Evolutionary conservation across 2,329 filamentous ascomycete species (phyloP).

Genomic region (Dryadomyces quercivorus): DNA sequence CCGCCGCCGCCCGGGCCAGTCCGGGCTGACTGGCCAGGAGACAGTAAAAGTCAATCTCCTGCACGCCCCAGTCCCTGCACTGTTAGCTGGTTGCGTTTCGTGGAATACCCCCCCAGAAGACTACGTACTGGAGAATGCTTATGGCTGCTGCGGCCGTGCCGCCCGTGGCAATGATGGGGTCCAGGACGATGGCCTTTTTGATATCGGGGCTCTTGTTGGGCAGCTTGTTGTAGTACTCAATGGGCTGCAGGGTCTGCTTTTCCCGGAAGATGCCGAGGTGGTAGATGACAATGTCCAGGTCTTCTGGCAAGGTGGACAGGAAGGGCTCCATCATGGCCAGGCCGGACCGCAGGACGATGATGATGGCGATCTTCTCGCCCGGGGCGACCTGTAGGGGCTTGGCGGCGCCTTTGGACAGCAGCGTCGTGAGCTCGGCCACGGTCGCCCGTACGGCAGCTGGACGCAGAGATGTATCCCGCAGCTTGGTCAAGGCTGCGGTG

Average conservation of each 20-base stretch:
- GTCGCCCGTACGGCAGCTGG: conserved; percentile 65
- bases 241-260: conserved; percentile 69
- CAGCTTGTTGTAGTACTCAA: conserved; percentile 97
- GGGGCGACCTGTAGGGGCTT: conserved; percentile 37
- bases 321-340: conserved; percentile 75
- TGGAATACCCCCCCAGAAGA: not conserved
- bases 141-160: conserved; percentile 82
- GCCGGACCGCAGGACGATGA: conserved; percentile 85
- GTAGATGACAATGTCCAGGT: conserved; percentile 62
- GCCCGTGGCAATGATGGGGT: conserved; percentile 87
- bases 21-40: conserved; percentile 63
- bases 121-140: conserved; percentile 46
- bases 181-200: conserved; percentile 61
- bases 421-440: conserved; percentile 72
- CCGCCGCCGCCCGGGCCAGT: conserved; percentile 53
- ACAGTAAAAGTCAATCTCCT: conserved; percentile 61
- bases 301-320: conserved; percentile 68
- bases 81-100: too few relatives aligned
- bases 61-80: conserved; percentile 69
- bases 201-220: conserved; percentile 50
- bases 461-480: conserved; percentile 35
- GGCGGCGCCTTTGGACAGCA: conserved; percentile 72
- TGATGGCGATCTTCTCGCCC: conserved; percentile 58
- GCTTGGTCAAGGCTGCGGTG: conserved; percentile 70
- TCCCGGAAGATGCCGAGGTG: conserved; percentile 93